These are phyloP conservation scores for Ogataea methanolica DNA, from an alignment of 805 yeast species.

Conservation along the genomic window DNA sequence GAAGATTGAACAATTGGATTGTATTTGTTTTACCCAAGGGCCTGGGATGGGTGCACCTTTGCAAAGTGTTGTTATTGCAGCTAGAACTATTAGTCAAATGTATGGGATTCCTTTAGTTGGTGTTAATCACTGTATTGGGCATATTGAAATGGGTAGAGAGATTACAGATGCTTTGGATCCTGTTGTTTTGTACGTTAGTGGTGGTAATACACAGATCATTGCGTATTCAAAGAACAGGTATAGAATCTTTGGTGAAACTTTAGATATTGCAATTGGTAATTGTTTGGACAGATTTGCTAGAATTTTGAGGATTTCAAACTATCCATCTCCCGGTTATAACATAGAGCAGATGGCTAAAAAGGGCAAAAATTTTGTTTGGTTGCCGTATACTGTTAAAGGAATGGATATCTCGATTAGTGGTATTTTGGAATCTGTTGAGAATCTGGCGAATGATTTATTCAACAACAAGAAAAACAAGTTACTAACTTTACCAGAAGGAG, in stretches of 20 bases:
- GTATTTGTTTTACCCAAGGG: constrained; percentile 93
- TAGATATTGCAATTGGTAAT: constrained; percentile 97
- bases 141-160: constrained; percentile 98
- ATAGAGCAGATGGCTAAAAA: constrained; percentile 89
- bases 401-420: constrained; percentile 99
- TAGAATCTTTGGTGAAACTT: constrained; percentile 98
- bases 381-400: constrained; percentile 97
- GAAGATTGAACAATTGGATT: constrained; percentile 50
- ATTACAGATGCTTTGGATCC: constrained; percentile 98
- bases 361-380: constrained; percentile 56
- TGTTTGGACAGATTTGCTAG: constrained; percentile 96
- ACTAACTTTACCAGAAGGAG: constrained; percentile 39
- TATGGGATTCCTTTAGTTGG: constrained; percentile 88
- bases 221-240: constrained; percentile 93
- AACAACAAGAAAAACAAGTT: constrained; percentile 38
- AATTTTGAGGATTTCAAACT: constrained; percentile 79
- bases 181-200: constrained; percentile 93
- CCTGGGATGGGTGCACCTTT: constrained; percentile 99
- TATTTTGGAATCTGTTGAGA: constrained; percentile 79
- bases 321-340: constrained; percentile 96
- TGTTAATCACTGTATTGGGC: constrained; percentile 97
- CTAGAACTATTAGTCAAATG: constrained; percentile 74
- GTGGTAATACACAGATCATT: constrained; percentile 97
- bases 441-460: constrained; percentile 69
- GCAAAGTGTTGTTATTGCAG: constrained; percentile 88